A percentile compares a stretch with the other conserved stretches of the same genome.
These are phyloP conservation scores for Paracoccidioides brasiliensis DNA, from an alignment of 2,329 filamentous ascomycete species.

Conservation along the genomic window DNA sequence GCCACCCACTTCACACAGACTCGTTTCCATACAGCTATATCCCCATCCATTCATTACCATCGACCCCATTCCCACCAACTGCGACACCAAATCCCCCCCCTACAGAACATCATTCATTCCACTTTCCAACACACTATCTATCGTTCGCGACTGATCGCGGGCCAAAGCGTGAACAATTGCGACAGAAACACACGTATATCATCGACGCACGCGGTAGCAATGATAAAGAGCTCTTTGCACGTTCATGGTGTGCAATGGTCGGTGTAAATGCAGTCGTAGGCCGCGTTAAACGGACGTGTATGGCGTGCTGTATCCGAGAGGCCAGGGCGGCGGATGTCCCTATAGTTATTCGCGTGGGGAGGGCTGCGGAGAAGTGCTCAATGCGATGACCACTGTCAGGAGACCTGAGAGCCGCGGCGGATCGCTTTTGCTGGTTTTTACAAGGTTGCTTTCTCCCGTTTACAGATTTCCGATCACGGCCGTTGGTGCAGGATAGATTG, in stretches of 20 bases:
- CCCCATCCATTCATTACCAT: constrained; percentile 15
- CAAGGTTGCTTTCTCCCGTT: too few relatives aligned
- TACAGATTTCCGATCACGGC: too few relatives aligned
- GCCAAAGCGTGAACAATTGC: background rate
- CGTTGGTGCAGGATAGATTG: too few relatives aligned
- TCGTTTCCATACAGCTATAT: constrained; percentile 22
- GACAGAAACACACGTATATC: constrained; percentile 15
- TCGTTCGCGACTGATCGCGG: background rate
- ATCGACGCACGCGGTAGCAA: constrained; percentile 24
- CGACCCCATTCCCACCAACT: constrained; percentile 6
- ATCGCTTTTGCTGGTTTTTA: background rate
- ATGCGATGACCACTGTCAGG: background rate
- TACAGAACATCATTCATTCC: too few relatives aligned
- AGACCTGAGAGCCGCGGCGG: too few relatives aligned
- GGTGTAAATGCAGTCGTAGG: constrained; percentile 31
- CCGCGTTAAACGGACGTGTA: constrained; percentile 25
- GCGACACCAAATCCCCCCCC: constrained; percentile 1
- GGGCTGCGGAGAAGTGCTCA: background rate
- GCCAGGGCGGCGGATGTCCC: constrained; percentile 27
- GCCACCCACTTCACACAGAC: constrained; percentile 26
- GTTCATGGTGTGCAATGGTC: constrained; percentile 33
- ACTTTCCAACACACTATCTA: background rate
- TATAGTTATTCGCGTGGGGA: constrained; percentile 28
- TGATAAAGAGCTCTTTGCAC: constrained; percentile 28
- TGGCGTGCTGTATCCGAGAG: constrained; percentile 32